Conservation (phyloP, 371 early-diverging fungal genomes). For the Coemansia sp. region DNA sequence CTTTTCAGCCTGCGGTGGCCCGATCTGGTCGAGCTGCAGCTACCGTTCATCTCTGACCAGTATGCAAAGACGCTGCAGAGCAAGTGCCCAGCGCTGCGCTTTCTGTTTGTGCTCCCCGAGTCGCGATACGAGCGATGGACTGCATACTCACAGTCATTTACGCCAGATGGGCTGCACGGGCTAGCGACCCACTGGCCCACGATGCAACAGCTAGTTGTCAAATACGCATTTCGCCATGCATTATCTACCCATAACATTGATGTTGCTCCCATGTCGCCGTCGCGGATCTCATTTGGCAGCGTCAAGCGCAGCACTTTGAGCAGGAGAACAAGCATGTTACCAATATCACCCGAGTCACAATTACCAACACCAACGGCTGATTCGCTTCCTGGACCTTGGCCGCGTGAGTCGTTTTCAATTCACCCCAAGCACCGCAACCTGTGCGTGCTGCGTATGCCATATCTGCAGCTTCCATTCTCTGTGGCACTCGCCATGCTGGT, state of each 20-base stretch:
- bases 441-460: constrained; percentile 34
- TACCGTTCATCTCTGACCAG: constrained; percentile 41
- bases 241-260: background rate
- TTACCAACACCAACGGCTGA: background rate
- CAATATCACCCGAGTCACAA: constrained; percentile 5
- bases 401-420: constrained; percentile 24
- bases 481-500: constrained; percentile 23
- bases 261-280: constrained; percentile 13
- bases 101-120: constrained; percentile 29
- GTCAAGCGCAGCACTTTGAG: constrained; percentile 17
- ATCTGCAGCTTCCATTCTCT: constrained; percentile 37
- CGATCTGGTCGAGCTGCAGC: constrained; percentile 31
- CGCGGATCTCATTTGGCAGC: constrained; percentile 27
- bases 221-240: constrained; percentile 25
- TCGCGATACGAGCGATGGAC: constrained; percentile 49
- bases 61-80: constrained; percentile 17
- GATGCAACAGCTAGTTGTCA: constrained; percentile 32
- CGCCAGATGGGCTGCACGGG: constrained; percentile 25
- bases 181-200: constrained; percentile 38
- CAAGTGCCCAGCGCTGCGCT: constrained; percentile 42
- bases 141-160: constrained; percentile 35
- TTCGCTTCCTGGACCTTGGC: constrained; percentile 25
- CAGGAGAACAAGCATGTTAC: background rate
- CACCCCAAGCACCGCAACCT: constrained; percentile 18
- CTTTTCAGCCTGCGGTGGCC: constrained; percentile 41